Evolutionary conservation across 805 yeast species (phyloP).

Genomic region (Metschnikowia gruessii): DNA sequence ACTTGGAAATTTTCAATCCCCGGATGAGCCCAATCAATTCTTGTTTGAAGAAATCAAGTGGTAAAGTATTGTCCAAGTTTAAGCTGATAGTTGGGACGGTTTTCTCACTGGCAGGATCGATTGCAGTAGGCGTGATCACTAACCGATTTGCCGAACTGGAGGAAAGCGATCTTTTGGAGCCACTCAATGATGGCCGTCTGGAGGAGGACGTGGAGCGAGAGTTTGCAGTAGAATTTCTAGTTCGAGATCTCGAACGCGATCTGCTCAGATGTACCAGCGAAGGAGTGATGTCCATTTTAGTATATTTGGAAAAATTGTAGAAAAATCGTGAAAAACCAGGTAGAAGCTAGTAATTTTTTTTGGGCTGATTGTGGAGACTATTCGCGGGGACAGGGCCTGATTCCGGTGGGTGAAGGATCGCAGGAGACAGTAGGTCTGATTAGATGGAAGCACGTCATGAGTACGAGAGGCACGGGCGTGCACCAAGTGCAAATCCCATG

Average conservation of each 20-base stretch:
- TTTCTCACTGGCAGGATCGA: conserved; percentile 30
- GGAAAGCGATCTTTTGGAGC: conserved; percentile 35
- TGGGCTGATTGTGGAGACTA: conserved; percentile 1
- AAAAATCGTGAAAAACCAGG: background rate
- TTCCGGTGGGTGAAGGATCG: background rate
- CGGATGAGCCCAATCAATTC: conserved; percentile 69
- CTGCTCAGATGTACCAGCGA: conserved; percentile 25
- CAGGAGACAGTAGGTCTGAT: background rate
- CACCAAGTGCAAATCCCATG: background rate
- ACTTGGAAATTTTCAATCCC: conserved; percentile 65
- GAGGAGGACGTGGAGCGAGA: conserved; percentile 36
- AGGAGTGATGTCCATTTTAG: conserved; percentile 18
- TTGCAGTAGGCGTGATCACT: conserved; percentile 26
- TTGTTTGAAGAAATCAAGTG: conserved; percentile 79
- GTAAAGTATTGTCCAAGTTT: conserved; percentile 70
- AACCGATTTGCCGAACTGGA: conserved; percentile 32
- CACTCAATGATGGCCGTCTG: conserved; percentile 31
- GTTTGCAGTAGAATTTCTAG: conserved; percentile 32
- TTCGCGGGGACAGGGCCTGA: background rate
- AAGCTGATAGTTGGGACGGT: conserved; percentile 53
- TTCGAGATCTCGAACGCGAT: conserved; percentile 38
- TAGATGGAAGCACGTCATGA: background rate
- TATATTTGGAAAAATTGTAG: background rate
- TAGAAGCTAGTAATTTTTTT: background rate
- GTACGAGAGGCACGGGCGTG: conserved; percentile 3